Evolutionary conservation across 2,329 filamentous ascomycete genomes (phyloP), one percentile per base, ranked within the genome.

Genomic region (Ascocoryne sarcoides): DNA sequence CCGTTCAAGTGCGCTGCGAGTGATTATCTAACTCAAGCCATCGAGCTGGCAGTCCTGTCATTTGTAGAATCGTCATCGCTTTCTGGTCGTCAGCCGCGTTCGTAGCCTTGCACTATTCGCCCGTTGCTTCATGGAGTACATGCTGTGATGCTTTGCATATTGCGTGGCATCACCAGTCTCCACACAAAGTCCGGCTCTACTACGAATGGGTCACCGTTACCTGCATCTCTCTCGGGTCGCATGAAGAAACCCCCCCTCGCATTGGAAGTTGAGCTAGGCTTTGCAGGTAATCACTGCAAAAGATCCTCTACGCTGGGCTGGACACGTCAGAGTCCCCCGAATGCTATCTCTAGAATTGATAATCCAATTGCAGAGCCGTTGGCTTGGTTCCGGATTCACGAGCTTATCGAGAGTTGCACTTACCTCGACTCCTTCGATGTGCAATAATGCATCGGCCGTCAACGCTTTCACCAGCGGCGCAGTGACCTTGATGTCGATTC

Each of bases 301-400:
- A 16, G 19, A 36, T 44, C 15, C 32, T 21, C 37, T 47, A 42
- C 35, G 39, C 43, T 38, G 42, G 36, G 39, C 43, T 38, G 42
- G 52, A 57, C 56, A 59, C 56, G 56, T 59, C 56, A 59, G 53
- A 53, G 47, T 46, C 21, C 36, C 30, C 42, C 35, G 38, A 35
- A 20, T 28, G 30, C 21, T 42, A 35, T 49, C 39, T 38, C 36
- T 39, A 39, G 36, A 35, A 30, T 41, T 42, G 45, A 45, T 46
- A 37, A 23, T 28, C 46, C 45, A 39, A 41, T 44, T 26, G 40
- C 45, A 48, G 52, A 54, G 50, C 51, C 49, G 37, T 48, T 42
- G 26, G 30, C 39, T 37, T 39, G 38, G 37, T 38, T 42, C 38
- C 35, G 36, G 37, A 40, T 34, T 32, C 20, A 44, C 15, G 21